phyloP scores from a whole-genome alignment of 345 rosid genomes.

The Lumnitzera littorea region DNA sequence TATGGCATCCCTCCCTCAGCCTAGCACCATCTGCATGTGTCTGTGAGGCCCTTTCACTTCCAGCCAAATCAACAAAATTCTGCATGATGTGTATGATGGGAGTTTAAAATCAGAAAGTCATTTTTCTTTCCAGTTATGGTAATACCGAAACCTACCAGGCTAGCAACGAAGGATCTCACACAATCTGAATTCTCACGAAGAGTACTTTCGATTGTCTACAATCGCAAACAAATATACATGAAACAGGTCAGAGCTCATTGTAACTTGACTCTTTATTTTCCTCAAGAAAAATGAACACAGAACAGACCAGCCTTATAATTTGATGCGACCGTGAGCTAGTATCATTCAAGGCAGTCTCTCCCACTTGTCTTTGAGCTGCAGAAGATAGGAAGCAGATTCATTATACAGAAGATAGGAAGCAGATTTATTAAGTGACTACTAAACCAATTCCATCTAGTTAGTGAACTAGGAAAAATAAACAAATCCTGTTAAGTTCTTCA shows the following conservation, averaged over 20 bases:
- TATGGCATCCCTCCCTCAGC: conserved; percentile 98
- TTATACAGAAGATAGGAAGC: no score
- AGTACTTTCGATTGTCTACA: conserved; percentile 85
- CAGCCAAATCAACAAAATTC: conserved; percentile 99
- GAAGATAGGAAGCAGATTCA: conserved; percentile 12
- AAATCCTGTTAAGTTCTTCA: conserved; percentile 2
- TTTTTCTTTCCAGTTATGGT: background rate
- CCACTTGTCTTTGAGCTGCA: conserved; percentile 99
- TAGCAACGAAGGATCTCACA: conserved; percentile 90
- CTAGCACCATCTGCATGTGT: conserved; percentile 94
- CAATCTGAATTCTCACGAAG: conserved; percentile 90
- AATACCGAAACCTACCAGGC: conserved; percentile 53
- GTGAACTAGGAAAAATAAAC: background rate
- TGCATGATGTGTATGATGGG: conserved; percentile 28
- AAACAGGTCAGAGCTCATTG: background rate
- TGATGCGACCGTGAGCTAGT: conserved; percentile 97
- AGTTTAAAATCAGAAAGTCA: conserved; percentile 2
- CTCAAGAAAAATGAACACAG: background rate
- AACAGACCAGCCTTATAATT: conserved; percentile 83
- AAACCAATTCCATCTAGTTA: background rate
- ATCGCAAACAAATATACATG: conserved; percentile 16
- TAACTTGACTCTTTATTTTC: background rate
- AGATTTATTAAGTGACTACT: background rate
- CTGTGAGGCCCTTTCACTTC: conserved; percentile 99
- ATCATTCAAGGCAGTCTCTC: conserved; percentile 97